Percentiles rank a stretch among this genome's conserved stretches.
phyloP scores from a whole-genome alignment of 2,329 filamentous ascomycete species.

The Orbilia ellipsospora region DNA sequence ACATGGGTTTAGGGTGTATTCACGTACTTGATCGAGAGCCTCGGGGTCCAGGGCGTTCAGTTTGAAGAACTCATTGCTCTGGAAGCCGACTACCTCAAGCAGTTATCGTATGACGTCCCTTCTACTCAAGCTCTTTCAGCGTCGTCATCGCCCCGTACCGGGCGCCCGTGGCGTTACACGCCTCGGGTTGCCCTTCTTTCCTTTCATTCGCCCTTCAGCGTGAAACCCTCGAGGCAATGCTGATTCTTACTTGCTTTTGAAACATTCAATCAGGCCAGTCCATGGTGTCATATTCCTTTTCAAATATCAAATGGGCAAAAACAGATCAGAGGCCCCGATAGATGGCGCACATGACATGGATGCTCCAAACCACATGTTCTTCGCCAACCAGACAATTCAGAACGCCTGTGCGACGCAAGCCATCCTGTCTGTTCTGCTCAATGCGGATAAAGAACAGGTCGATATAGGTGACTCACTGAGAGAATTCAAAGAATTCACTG shows the following conservation, averaged over 20 bases:
- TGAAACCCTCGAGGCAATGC: constrained; percentile 38
- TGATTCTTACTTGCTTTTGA: constrained; percentile 48
- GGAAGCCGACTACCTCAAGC: constrained; percentile 77
- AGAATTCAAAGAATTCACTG: constrained; percentile 89
- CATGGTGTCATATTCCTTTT: constrained; percentile 99
- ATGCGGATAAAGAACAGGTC: constrained; percentile 74
- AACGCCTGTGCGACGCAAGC: constrained; percentile 98
- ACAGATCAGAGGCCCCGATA: constrained; percentile 72
- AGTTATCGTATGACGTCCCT: constrained; percentile 66
- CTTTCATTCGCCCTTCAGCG: background rate
- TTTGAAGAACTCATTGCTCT: constrained; percentile 96
- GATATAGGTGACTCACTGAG: constrained; percentile 77
- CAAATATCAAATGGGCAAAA: constrained; percentile 83
- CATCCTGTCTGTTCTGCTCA: constrained; percentile 88
- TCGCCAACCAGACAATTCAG: constrained; percentile 96
- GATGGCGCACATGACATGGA: constrained; percentile 84
- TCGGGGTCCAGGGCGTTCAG: constrained; percentile 92
- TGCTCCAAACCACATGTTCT: constrained; percentile 83
- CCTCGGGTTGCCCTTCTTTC: constrained; percentile 1
- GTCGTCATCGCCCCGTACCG: background rate
- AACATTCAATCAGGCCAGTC: constrained; percentile 70
- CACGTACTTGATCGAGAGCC: constrained; percentile 90
- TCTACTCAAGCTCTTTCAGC: constrained; percentile 32
- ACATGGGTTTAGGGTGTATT: constrained; percentile 79
- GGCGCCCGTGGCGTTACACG: background rate